Evolutionary conservation across 164 flowering plant genomes (phyloP).

Genomic region (Amborella trichopoda): DNA sequence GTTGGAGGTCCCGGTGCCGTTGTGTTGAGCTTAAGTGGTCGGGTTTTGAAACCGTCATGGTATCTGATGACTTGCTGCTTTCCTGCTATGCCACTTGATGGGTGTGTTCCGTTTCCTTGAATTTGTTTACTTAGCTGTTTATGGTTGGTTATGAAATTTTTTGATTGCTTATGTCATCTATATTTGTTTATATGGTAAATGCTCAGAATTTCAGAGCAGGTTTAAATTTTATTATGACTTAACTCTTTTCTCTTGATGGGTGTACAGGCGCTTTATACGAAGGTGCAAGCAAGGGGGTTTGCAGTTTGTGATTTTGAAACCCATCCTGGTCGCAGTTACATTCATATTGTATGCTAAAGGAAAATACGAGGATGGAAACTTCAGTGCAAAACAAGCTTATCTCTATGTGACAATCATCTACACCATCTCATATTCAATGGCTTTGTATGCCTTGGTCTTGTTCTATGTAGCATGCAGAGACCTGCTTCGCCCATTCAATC

Average conservation of each 20-base stretch:
- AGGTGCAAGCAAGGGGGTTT: slow-evolving; percentile 96
- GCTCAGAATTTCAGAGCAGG: not conserved
- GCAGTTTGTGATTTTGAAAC: slow-evolving; percentile 96
- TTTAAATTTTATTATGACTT: not conserved
- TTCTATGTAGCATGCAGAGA: slow-evolving; percentile 94
- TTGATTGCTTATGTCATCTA: not conserved
- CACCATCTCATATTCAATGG: slow-evolving; percentile 79
- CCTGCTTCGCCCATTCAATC: slow-evolving; percentile 93
- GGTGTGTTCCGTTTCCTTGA: slow-evolving; percentile 35
- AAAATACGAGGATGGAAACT: slow-evolving; percentile 89
- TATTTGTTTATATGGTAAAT: not conserved
- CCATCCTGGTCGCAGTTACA: slow-evolving; percentile 70
- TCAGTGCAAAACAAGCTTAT: slow-evolving; percentile 72
- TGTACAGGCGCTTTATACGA: slow-evolving; percentile 82
- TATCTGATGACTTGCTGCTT: slow-evolving; percentile 93
- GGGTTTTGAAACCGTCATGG: slow-evolving; percentile 71
- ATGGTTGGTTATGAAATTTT: not conserved
- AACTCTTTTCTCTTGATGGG: not conserved
- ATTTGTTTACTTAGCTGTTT: not conserved
- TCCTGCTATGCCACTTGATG: slow-evolving; percentile 80
- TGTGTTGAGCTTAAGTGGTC: slow-evolving; percentile 77
- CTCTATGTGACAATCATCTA: slow-evolving; percentile 88
- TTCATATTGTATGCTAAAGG: slow-evolving; percentile 85
- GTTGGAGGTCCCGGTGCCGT: slow-evolving; percentile 99
- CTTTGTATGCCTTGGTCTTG: slow-evolving; percentile 83